Evolutionary conservation across 139 green algal species (phyloP).

Genomic region (Parachlorella kessleri): DNA sequence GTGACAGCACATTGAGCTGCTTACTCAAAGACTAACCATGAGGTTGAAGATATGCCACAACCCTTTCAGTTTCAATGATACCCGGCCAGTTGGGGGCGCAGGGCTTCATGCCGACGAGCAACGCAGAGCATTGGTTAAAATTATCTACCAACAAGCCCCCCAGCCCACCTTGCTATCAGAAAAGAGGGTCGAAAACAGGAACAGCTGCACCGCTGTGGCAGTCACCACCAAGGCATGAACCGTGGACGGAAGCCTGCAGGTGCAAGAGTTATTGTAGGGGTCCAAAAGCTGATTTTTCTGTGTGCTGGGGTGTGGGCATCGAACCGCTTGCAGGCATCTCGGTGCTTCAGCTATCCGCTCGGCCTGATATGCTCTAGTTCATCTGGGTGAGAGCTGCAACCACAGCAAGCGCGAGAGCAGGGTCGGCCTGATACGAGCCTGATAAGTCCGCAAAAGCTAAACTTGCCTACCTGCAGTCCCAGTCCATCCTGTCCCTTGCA

Average conservation of each 20-base stretch:
- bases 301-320: background rate
- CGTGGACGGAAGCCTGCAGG: slow-evolving; percentile 19
- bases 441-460: background rate
- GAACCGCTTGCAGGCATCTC: background rate
- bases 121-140: no score
- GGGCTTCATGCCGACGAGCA: no score
- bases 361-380: background rate
- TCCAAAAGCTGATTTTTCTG: background rate
- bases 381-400: no score
- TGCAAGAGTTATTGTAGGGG: background rate
- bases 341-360: background rate
- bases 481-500: slow-evolving; percentile 4
- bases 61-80: background rate
- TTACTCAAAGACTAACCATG: background rate
- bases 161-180: slow-evolving; percentile 1
- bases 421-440: background rate
- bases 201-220: slow-evolving; percentile 11
- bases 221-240: slow-evolving; percentile 25
- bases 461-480: slow-evolving; percentile 10
- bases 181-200: slow-evolving; percentile 15
- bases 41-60: background rate
- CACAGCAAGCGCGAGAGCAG: background rate
- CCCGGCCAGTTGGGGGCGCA: background rate
- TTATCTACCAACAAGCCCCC: no score
- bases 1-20: background rate